phyloP scores from a whole-genome alignment of 176 grass and related monocot genomes.

The Carex myosuroides region DNA sequence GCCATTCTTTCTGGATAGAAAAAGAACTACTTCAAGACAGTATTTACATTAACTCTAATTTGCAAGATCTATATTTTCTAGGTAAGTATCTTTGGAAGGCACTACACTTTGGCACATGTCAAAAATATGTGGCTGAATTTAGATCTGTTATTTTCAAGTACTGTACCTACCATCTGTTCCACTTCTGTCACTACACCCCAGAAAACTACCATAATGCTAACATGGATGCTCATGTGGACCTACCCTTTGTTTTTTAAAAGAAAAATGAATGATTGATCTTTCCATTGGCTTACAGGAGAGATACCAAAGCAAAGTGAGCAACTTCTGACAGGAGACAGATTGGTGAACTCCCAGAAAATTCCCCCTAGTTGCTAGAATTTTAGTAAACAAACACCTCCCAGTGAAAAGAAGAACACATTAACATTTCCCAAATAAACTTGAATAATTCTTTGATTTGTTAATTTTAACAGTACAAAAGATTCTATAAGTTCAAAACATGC shows the following conservation, averaged over 20 bases:
- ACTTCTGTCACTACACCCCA: not conserved
- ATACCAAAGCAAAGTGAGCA: not conserved
- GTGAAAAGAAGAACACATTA: not conserved
- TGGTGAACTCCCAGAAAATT: not conserved
- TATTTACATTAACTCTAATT: not conserved
- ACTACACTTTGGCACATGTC: not conserved
- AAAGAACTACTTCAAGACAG: not conserved
- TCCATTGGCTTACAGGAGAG: not conserved
- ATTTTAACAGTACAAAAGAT: not conserved
- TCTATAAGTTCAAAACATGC: not conserved
- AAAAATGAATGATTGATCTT: not conserved
- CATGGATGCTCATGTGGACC: conserved; percentile 1
- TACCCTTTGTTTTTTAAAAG: not conserved
- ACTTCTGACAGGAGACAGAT: not conserved
- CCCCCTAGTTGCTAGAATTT: not conserved
- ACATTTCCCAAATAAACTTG: not conserved
- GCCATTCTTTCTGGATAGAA: not conserved
- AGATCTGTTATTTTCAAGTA: not conserved
- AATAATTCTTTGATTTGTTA: not conserved
- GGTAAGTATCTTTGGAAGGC: not conserved
- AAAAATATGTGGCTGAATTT: not conserved
- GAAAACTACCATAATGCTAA: not conserved
- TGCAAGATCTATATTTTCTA: not conserved
- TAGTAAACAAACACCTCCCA: not conserved
- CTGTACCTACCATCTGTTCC: not conserved